These are phyloP conservation scores for Flagelloscypha sp. DNA, from an alignment of 768 basidiomycete species.

Conservation along the genomic window DNA sequence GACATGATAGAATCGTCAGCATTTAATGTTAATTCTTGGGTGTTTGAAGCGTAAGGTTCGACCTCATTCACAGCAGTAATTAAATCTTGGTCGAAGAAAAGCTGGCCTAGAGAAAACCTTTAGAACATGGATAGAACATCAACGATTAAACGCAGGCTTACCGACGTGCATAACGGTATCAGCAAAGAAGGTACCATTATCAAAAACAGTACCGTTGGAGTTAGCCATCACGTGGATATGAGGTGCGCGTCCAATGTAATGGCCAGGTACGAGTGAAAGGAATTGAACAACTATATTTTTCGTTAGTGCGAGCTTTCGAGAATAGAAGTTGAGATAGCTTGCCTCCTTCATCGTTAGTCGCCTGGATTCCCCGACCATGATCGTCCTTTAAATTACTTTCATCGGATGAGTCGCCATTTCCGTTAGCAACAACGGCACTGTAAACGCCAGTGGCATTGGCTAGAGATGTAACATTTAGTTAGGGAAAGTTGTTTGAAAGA, in stretches of 20 bases:
- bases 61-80: slow-evolving; percentile 9
- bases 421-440: not conserved
- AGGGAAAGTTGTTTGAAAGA: not conserved
- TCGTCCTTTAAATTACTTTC: not conserved
- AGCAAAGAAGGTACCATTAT: slow-evolving; percentile 9
- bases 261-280: slow-evolving; percentile 10
- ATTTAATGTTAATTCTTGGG: slow-evolving; percentile 9
- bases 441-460: slow-evolving; percentile 2
- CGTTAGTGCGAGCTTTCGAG: not conserved
- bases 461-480: not conserved
- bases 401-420: not conserved
- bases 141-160: too few relatives aligned
- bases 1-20: slow-evolving; percentile 8
- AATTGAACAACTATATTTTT: slow-evolving; percentile 8
- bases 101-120: too few relatives aligned
- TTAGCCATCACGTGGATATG: slow-evolving; percentile 14
- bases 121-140: too few relatives aligned
- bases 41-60: slow-evolving; percentile 10
- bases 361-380: not conserved
- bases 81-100: slow-evolving; percentile 12
- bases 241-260: slow-evolving; percentile 11
- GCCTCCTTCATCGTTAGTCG: not conserved
- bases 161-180: slow-evolving; percentile 10
- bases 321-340: too few relatives aligned
- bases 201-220: slow-evolving; percentile 8